These are phyloP conservation scores for Sistotremastrum suecicum DNA, from an alignment of 768 basidiomycete species.

Conservation along the genomic window DNA sequence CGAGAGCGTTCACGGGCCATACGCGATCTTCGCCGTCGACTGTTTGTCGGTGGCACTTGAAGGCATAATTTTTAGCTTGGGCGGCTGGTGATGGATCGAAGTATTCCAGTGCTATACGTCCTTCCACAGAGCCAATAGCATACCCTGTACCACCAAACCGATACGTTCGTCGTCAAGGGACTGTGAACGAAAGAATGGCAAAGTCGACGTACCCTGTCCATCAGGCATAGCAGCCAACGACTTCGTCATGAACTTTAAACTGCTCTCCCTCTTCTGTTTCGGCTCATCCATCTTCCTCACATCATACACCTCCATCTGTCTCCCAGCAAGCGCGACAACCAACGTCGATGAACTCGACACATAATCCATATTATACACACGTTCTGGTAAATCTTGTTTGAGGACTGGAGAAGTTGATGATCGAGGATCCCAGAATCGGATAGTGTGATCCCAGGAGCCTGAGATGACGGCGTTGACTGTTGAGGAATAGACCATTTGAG, in stretches of 20 bases:
- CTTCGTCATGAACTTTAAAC: slow-evolving; percentile 89
- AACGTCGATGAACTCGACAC: slow-evolving; percentile 47
- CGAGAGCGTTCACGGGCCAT: slow-evolving; percentile 90
- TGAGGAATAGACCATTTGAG: slow-evolving; percentile 55
- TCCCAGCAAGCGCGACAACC: slow-evolving; percentile 87
- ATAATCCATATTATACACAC: slow-evolving; percentile 74
- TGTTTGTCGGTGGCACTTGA: slow-evolving; percentile 90
- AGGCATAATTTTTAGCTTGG: slow-evolving; percentile 89
- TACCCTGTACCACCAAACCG: slow-evolving; percentile 41
- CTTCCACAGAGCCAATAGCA: slow-evolving; percentile 88
- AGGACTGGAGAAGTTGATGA: slow-evolving; percentile 40
- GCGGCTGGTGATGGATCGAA: slow-evolving; percentile 67
- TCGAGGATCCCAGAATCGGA: slow-evolving; percentile 81
- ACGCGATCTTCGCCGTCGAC: slow-evolving; percentile 89
- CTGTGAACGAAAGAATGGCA: slow-evolving; percentile 1
- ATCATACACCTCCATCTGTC: slow-evolving; percentile 83
- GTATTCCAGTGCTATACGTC: slow-evolving; percentile 94
- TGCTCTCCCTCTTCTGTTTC: slow-evolving; percentile 76
- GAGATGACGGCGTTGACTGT: slow-evolving; percentile 59
- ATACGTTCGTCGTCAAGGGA: background rate
- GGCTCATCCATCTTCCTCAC: slow-evolving; percentile 64
- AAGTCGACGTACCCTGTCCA: slow-evolving; percentile 53
- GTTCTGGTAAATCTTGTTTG: slow-evolving; percentile 59
- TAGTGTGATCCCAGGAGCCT: slow-evolving; percentile 84
- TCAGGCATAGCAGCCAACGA: slow-evolving; percentile 86